These are phyloP conservation scores for Penicillium longicatenatum DNA, from an alignment of 495 filamentous ascomycete genomes.

Conservation along the genomic window DNA sequence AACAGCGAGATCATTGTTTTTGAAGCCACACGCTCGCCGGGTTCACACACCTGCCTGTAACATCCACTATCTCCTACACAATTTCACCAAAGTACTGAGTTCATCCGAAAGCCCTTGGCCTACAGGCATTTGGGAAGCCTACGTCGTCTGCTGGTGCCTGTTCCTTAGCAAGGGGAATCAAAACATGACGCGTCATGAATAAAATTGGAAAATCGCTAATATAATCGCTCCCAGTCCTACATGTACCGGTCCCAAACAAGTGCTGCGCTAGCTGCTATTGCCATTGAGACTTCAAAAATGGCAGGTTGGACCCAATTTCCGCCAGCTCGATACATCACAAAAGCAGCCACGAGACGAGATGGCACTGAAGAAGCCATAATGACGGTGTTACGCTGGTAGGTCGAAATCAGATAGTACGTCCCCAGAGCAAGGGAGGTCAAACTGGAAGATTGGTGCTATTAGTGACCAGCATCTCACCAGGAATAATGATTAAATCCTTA, in stretches of 20 bases:
- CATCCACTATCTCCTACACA: too few relatives aligned
- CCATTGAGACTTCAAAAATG: constrained; percentile 17
- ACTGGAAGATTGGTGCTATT: constrained; percentile 21
- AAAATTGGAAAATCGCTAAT: too few relatives aligned
- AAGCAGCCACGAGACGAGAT: constrained; percentile 16
- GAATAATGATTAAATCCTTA: background rate
- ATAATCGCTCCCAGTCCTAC: too few relatives aligned
- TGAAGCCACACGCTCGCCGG: too few relatives aligned
- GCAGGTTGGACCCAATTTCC: constrained; percentile 15
- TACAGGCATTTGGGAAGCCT: too few relatives aligned
- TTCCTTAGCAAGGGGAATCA: too few relatives aligned
- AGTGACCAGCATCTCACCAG: background rate
- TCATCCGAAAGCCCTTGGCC: too few relatives aligned
- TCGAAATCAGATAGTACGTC: constrained; percentile 21
- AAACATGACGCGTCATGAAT: too few relatives aligned
- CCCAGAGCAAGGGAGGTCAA: constrained; percentile 20
- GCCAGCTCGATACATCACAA: constrained; percentile 17
- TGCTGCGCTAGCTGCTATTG: constrained; percentile 13
- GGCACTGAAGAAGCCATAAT: constrained; percentile 21
- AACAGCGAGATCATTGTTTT: too few relatives aligned
- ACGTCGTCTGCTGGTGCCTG: too few relatives aligned
- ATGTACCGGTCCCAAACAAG: constrained; percentile 18
- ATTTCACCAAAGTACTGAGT: too few relatives aligned
- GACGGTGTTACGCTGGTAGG: constrained; percentile 16
- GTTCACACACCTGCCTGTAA: too few relatives aligned